A percentile compares a stretch with the other conserved stretches of the same genome.
Evolutionary conservation across 495 filamentous ascomycete species (phyloP).

Genomic region (Penicillium longicatenatum): DNA sequence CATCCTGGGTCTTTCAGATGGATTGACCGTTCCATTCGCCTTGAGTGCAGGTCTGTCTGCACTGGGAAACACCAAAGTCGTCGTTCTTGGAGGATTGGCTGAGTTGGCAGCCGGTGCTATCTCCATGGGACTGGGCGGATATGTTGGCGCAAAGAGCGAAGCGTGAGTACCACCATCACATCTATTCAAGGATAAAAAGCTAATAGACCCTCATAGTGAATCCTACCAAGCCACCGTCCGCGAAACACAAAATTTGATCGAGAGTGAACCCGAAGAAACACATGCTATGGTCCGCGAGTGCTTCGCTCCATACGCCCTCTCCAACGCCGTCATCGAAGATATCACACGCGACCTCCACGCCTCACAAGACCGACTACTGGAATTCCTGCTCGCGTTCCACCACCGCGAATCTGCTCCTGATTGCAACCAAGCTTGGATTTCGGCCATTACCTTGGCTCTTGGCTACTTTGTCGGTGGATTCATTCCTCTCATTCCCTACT

Average conservation of each 20-base stretch:
- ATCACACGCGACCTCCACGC: constrained; percentile 49
- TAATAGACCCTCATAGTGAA: constrained; percentile 35
- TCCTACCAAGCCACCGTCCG: constrained; percentile 50
- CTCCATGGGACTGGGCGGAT: constrained; percentile 58
- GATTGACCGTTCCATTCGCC: constrained; percentile 60
- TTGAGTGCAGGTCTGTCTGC: constrained; percentile 57
- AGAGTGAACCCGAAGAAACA: constrained; percentile 41
- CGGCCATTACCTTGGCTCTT: constrained; percentile 62
- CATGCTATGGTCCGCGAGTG: constrained; percentile 47
- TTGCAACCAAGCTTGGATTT: constrained; percentile 57
- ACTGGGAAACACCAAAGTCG: constrained; percentile 54
- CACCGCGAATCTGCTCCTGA: constrained; percentile 52
- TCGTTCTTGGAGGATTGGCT: constrained; percentile 56
- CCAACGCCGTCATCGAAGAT: constrained; percentile 40
- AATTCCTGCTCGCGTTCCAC: constrained; percentile 60
- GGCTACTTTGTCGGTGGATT: constrained; percentile 76
- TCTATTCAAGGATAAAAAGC: constrained; percentile 12
- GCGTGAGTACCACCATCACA: constrained; percentile 46
- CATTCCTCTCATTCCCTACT: constrained; percentile 72
- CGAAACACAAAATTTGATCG: constrained; percentile 44
- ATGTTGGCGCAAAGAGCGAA: constrained; percentile 72
- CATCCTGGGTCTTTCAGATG: constrained; percentile 61
- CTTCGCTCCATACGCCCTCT: constrained; percentile 53
- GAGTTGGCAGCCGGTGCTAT: constrained; percentile 59
- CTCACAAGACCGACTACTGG: constrained; percentile 48